A percentile compares a stretch with the other conserved stretches of the same genome.
Evolutionary conservation across 2,329 filamentous ascomycete genomes (phyloP).

Genomic region (Hymenoscyphus infarciens): DNA sequence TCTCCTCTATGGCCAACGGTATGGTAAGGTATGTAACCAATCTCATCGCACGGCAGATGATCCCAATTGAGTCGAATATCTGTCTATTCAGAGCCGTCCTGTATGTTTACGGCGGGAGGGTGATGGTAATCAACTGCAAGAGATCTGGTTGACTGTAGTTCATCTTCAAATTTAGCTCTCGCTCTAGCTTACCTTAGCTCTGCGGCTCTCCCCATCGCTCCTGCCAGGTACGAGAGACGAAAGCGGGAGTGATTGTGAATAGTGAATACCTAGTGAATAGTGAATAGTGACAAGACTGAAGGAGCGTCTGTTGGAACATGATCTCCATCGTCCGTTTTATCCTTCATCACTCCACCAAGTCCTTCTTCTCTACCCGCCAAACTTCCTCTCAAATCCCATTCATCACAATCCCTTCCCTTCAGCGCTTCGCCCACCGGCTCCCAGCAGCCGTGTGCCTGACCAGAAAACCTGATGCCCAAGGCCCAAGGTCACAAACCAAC

Average conservation of each 20-base stretch:
- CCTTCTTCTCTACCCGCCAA: too few relatives aligned
- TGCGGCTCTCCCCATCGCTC: background rate
- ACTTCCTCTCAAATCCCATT: too few relatives aligned
- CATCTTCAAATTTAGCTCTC: background rate
- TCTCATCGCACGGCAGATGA: background rate
- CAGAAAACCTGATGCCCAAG: too few relatives aligned
- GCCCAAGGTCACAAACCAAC: background rate
- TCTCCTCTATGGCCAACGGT: background rate
- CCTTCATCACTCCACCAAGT: background rate
- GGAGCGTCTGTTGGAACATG: background rate
- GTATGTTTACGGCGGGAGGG: too few relatives aligned
- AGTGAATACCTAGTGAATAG: background rate
- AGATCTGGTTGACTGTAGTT: background rate
- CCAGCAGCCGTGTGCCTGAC: too few relatives aligned
- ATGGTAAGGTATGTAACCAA: too few relatives aligned
- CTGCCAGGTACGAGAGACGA: background rate
- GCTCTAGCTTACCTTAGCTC: background rate
- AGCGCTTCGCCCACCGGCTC: background rate
- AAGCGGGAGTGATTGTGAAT: too few relatives aligned
- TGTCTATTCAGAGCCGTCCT: background rate
- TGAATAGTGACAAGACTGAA: background rate
- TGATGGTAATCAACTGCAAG: too few relatives aligned
- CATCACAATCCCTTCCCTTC: background rate
- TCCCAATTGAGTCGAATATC: background rate
- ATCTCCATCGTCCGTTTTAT: background rate